A percentile compares a stretch with the other conserved stretches of the same genome.
Evolutionary conservation across 148 eudicot genomes (phyloP).

Genomic region (Rhododendron molle): DNA sequence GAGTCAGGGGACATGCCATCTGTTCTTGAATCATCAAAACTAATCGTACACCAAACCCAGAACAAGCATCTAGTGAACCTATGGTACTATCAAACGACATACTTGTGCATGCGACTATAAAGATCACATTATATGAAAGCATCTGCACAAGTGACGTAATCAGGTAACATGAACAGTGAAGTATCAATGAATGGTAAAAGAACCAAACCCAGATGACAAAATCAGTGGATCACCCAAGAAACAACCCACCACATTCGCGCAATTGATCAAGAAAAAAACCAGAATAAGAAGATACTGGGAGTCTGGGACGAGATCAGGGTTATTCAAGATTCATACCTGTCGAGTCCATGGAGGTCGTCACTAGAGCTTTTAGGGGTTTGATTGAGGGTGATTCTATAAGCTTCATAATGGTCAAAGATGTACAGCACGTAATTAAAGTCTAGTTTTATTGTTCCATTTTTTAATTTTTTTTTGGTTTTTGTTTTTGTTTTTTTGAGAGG

Average conservation of each 20-base stretch:
- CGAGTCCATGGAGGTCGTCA: neutral
- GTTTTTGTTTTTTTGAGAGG: no score
- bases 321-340: neutral
- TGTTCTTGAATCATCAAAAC: neutral
- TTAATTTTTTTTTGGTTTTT: no score
- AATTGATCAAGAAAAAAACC: neutral
- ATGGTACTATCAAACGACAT: neutral
- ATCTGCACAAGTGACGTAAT: neutral
- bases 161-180: neutral
- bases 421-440: neutral
- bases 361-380: neutral
- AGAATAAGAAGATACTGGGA: neutral
- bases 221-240: constrained; percentile 1
- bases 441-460: no score
- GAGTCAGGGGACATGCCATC: neutral
- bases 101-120: neutral
- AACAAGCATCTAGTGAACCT: neutral
- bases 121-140: neutral
- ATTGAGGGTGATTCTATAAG: neutral
- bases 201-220: constrained; percentile 1
- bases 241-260: neutral
- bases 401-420: neutral
- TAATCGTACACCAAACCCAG: neutral
- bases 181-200: neutral
- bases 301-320: neutral